These are phyloP conservation scores for Suillus bovinus DNA, from an alignment of 768 basidiomycete species.

Conservation along the genomic window DNA sequence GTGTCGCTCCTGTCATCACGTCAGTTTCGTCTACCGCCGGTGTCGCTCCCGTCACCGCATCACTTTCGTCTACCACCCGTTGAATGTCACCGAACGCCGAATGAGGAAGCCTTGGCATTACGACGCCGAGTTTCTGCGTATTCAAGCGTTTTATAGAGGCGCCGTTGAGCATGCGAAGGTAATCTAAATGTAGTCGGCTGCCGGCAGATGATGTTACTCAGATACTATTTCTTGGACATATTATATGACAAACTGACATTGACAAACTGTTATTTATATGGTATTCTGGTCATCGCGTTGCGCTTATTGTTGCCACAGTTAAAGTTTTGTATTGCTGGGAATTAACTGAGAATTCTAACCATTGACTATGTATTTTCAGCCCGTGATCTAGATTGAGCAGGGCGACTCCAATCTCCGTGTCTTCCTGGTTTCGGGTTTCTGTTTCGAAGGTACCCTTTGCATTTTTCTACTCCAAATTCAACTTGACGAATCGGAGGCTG, in stretches of 20 bases:
- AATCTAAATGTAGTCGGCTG: not conserved
- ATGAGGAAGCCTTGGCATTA: not conserved
- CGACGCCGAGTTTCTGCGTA: not conserved
- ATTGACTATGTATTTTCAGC: not conserved
- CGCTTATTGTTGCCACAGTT: not conserved
- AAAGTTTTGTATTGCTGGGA: not conserved
- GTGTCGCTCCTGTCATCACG: not conserved
- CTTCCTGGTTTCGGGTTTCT: not conserved
- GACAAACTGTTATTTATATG: not conserved
- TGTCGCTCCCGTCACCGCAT: not conserved
- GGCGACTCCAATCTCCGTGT: not conserved
- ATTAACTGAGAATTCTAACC: not conserved
- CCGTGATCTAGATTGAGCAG: not conserved
- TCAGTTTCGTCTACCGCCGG: too few relatives aligned
- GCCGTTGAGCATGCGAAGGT: not conserved
- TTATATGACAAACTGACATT: not conserved
- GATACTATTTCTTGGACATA: not conserved
- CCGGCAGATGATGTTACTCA: not conserved
- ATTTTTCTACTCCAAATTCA: not conserved
- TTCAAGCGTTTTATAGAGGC: not conserved
- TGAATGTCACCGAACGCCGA: not conserved
- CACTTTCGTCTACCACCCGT: not conserved
- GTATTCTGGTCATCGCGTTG: not conserved
- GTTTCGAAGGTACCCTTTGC: not conserved
- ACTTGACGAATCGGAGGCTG: not conserved